Evolutionary conservation across 805 yeast species (phyloP).

Genomic region (Sugiyamaella floridensis): DNA sequence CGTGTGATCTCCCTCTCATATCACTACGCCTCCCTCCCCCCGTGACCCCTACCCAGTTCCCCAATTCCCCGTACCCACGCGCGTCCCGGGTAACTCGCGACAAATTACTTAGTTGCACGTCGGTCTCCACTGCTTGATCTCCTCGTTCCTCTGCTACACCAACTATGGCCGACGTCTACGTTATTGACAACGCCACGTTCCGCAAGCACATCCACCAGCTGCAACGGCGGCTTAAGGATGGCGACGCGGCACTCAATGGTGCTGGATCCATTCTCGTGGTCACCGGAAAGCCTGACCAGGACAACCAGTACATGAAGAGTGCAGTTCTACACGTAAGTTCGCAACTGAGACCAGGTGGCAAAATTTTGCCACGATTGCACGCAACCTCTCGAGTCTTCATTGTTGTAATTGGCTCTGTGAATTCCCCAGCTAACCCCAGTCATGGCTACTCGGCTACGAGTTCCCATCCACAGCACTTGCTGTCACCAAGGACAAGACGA

Average conservation of each 20-base stretch:
- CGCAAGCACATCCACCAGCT: conserved; percentile 27
- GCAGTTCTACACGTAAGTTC: conserved; percentile 56
- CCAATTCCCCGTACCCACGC: not conserved
- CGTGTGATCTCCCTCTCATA: no score
- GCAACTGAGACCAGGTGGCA: not conserved
- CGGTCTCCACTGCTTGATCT: not conserved
- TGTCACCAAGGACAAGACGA: conserved; percentile 50
- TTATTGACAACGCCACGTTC: conserved; percentile 28
- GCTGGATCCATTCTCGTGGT: conserved; percentile 54
- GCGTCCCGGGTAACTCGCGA: not conserved
- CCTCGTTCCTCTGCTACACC: not conserved
- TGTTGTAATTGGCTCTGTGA: not conserved
- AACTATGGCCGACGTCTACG: conserved; percentile 10
- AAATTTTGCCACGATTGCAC: not conserved
- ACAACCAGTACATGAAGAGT: conserved; percentile 83
- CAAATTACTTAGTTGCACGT: not conserved
- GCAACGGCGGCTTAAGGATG: conserved; percentile 19
- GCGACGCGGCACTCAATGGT: conserved; percentile 33
- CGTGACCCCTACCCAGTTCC: not conserved
- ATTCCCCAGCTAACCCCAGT: conserved; percentile 23
- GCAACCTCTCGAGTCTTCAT: not conserved
- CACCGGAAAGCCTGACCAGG: conserved; percentile 81
- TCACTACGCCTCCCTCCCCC: not conserved
- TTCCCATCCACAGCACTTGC: conserved; percentile 84
- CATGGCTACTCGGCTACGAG: conserved; percentile 91